Conservation (phyloP, 1,284 basidiomycete species). For the Heterobasidion parviporum region DNA sequence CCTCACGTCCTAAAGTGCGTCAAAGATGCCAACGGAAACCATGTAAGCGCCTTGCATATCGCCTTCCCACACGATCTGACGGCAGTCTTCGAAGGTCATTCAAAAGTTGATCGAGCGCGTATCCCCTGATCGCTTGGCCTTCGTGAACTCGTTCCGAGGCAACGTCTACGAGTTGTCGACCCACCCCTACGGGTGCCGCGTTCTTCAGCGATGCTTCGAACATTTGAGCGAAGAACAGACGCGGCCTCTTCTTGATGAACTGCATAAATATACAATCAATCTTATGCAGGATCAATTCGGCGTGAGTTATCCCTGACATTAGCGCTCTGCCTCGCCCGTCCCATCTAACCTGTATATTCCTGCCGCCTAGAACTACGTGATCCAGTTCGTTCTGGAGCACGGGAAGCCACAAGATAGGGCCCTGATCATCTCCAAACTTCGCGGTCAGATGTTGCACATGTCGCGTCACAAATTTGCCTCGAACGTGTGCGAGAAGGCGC, state of each 20-base stretch:
- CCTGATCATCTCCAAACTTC: conserved; percentile 64
- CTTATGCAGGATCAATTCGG: conserved; percentile 88
- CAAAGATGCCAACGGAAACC: conserved; percentile 92
- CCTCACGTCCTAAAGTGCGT: conserved; percentile 82
- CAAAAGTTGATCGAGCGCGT: conserved; percentile 85
- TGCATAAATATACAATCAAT: conserved; percentile 63
- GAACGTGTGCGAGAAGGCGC: conserved; percentile 94
- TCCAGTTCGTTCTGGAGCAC: conserved; percentile 88
- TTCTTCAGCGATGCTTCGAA: conserved; percentile 91
- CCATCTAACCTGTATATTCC: not conserved
- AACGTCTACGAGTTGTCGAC: conserved; percentile 82
- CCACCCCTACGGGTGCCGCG: conserved; percentile 93
- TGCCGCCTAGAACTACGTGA: conserved; percentile 75
- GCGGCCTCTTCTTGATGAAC: conserved; percentile 75
- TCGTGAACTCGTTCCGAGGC: conserved; percentile 74
- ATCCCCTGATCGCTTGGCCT: conserved; percentile 65
- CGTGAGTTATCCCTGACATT: conserved; percentile 34
- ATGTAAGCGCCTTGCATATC: conserved; percentile 44
- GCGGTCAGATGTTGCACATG: conserved; percentile 74
- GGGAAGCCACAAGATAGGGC: conserved; percentile 67
- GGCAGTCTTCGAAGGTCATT: conserved; percentile 45
- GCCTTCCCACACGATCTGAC: not conserved
- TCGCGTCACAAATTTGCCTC: conserved; percentile 93
- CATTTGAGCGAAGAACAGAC: conserved; percentile 67
- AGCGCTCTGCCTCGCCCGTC: conserved; percentile 1